phyloP scores from a whole-genome alignment of 139 green algal species.

The Coelastrella sp. region DNA sequence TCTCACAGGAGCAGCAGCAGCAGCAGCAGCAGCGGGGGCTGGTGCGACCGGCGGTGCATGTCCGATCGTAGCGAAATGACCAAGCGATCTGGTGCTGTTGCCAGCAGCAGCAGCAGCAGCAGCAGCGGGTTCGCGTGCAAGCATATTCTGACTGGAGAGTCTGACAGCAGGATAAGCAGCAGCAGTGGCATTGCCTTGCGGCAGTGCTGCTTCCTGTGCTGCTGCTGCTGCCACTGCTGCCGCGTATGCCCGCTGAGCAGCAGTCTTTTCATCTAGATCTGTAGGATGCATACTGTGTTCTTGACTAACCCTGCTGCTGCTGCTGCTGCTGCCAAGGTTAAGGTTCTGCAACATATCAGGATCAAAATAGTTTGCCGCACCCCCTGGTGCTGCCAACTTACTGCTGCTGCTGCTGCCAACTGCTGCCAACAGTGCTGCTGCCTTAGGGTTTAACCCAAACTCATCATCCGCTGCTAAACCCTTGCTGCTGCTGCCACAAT shows the following conservation, averaged over 20 bases:
- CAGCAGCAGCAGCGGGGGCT: no score
- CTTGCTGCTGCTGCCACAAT: not conserved
- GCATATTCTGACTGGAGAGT: not conserved
- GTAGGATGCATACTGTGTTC: not conserved
- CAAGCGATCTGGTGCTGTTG: not conserved
- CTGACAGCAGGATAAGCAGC: not conserved
- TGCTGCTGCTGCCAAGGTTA: not conserved
- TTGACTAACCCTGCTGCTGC: not conserved
- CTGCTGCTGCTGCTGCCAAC: not conserved
- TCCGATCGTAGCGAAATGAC: no score
- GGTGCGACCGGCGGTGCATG: no score
- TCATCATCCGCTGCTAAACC: not conserved
- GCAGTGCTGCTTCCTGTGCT: not conserved
- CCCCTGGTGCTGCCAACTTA: not conserved
- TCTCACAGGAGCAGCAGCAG: no score
- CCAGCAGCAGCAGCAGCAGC: not conserved
- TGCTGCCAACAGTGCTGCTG: not conserved
- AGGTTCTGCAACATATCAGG: not conserved
- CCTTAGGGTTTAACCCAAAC: not conserved
- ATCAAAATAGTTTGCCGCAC: not conserved
- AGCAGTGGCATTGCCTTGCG: not conserved
- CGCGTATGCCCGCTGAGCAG: not conserved
- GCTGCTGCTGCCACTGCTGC: slow-evolving; percentile 18
- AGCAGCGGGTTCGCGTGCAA: not conserved
- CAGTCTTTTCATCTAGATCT: not conserved